These are phyloP conservation scores for Chrysosporium queenslandicum DNA, from an alignment of 2,329 filamentous ascomycete genomes.

Conservation along the genomic window DNA sequence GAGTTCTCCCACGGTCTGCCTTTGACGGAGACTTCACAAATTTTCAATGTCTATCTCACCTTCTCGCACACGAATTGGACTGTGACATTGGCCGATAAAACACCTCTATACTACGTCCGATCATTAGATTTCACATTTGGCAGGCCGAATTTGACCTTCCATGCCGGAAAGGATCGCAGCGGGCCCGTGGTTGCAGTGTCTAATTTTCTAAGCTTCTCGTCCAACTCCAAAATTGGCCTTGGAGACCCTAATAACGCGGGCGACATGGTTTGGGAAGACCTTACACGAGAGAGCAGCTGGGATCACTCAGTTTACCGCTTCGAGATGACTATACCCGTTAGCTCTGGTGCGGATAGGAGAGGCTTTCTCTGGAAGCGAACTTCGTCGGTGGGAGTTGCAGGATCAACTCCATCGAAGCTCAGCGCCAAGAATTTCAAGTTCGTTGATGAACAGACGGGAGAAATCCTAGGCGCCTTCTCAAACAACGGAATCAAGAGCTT, in stretches of 20 bases:
- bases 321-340: conserved; percentile 19
- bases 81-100: conserved; percentile 13
- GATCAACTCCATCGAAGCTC: conserved; percentile 19
- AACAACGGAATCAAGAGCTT: conserved; percentile 23
- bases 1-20: not conserved
- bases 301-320: conserved; percentile 24
- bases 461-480: conserved; percentile 27
- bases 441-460: conserved; percentile 24
- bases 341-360: conserved; percentile 7
- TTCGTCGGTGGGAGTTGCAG: conserved; percentile 23
- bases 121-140: conserved; percentile 24
- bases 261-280: conserved; percentile 24
- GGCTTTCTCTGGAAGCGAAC: conserved; percentile 30
- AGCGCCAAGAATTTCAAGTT: conserved; percentile 27
- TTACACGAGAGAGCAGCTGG: conserved; percentile 21
- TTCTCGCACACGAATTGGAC: conserved; percentile 11
- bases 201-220: conserved; percentile 29
- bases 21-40: conserved; percentile 7
- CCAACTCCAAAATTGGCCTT: conserved; percentile 26
- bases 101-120: conserved; percentile 21
- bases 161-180: conserved; percentile 22
- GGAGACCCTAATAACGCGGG: conserved; percentile 22
- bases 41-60: conserved; percentile 13
- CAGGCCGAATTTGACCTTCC: conserved; percentile 29
- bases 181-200: conserved; percentile 24